These are phyloP conservation scores for Umbelopsis vinacea DNA, from an alignment of 192 early-diverging fungal species.

Conservation along the genomic window DNA sequence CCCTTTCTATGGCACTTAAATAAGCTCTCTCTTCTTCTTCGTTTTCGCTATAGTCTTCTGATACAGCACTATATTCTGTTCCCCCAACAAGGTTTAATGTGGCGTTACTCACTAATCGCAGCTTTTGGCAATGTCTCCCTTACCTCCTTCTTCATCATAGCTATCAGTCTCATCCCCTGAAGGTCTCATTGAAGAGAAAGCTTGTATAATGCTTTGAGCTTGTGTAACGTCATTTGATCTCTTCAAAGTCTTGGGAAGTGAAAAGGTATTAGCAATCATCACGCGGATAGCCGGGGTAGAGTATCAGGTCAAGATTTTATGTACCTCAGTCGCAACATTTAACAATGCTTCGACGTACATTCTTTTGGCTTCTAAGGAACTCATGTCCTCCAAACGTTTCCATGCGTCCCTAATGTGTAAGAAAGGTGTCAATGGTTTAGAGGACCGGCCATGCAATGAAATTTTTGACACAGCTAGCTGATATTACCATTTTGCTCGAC, in stretches of 20 bases:
- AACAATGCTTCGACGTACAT: conserved; percentile 40
- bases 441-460: background rate
- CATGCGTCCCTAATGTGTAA: conserved; percentile 43
- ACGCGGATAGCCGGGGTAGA: background rate
- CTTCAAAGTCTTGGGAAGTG: conserved; percentile 7
- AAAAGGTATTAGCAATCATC: background rate
- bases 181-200: conserved; percentile 33
- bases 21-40: conserved; percentile 42
- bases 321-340: conserved; percentile 32
- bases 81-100: background rate
- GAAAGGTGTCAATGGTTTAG: background rate
- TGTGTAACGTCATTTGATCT: conserved; percentile 32
- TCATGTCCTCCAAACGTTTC: conserved; percentile 52
- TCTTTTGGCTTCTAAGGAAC: conserved; percentile 46
- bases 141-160: conserved; percentile 28
- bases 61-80: conserved; percentile 7
- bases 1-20: conserved; percentile 24
- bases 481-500: conserved; percentile 48
- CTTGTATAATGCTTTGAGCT: conserved; percentile 42
- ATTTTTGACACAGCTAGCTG: background rate
- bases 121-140: background rate
- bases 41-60: conserved; percentile 15
- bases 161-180: conserved; percentile 28
- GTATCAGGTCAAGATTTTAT: background rate
- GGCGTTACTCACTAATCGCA: background rate